Evolutionary conservation across 257 asterid species (phyloP).

Genomic region (Capsicum rhomboideum): DNA sequence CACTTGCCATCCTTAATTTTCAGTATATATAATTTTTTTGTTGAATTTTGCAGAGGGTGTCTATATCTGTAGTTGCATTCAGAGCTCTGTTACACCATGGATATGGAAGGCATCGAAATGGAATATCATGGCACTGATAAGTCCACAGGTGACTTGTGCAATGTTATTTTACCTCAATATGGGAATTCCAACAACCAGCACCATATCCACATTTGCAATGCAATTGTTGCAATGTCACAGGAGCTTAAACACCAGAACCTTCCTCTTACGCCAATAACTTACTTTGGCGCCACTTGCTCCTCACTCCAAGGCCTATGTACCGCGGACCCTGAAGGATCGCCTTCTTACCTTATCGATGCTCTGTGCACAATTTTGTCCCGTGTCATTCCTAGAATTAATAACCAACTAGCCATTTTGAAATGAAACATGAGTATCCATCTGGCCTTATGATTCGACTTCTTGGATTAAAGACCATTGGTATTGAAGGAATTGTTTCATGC

Average conservation of each 20-base stretch:
- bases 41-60: not conserved
- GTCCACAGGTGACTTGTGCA: constrained; percentile 37
- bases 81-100: not conserved
- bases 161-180: constrained; percentile 41
- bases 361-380: constrained; percentile 43
- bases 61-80: not conserved
- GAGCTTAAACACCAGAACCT: constrained; percentile 57
- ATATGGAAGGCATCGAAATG: constrained; percentile 42
- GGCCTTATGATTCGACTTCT: constrained; percentile 36
- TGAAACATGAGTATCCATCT: constrained; percentile 33
- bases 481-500: constrained; percentile 47
- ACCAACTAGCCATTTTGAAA: constrained; percentile 28
- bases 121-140: constrained; percentile 17
- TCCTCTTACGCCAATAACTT: constrained; percentile 55
- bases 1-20: not conserved
- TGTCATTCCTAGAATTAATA: constrained; percentile 23
- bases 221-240: constrained; percentile 71
- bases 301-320: constrained; percentile 52
- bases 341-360: constrained; percentile 59
- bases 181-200: constrained; percentile 48
- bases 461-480: constrained; percentile 32
- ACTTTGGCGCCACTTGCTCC: constrained; percentile 74
- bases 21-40: not conserved
- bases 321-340: constrained; percentile 29
- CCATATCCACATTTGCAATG: constrained; percentile 64